Conservation (phyloP, 2,329 filamentous ascomycete species). For the Colletotrichum magnum region DNA sequence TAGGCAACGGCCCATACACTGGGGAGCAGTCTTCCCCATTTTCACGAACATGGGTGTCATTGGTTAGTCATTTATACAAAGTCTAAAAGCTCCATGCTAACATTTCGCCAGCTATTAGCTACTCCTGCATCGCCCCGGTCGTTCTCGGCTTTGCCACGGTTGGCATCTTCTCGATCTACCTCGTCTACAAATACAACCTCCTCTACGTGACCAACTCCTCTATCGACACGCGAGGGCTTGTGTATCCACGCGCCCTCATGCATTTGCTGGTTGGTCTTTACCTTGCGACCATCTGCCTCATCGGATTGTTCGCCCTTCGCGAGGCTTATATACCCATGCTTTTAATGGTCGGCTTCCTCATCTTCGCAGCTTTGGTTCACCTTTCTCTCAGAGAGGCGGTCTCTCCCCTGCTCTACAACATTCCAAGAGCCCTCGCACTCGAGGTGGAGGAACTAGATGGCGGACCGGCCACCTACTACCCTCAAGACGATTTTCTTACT, state of each 20-base stretch:
- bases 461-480: background rate
- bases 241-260: slow-evolving; percentile 89
- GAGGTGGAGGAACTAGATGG: slow-evolving; percentile 60
- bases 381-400: slow-evolving; percentile 80
- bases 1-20: slow-evolving; percentile 79
- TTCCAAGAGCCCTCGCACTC: slow-evolving; percentile 80
- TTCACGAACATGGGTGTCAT: slow-evolving; percentile 87
- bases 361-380: slow-evolving; percentile 85
- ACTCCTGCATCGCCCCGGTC: slow-evolving; percentile 88
- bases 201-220: slow-evolving; percentile 87
- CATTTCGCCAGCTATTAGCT: slow-evolving; percentile 76
- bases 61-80: slow-evolving; percentile 64
- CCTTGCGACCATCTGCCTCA: slow-evolving; percentile 83
- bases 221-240: slow-evolving; percentile 89
- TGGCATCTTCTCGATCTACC: slow-evolving; percentile 85
- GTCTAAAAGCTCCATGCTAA: slow-evolving; percentile 33
- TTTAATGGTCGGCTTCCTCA: slow-evolving; percentile 81
- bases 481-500: slow-evolving; percentile 31
- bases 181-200: slow-evolving; percentile 92
- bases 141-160: slow-evolving; percentile 86
- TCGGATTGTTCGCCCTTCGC: slow-evolving; percentile 85
- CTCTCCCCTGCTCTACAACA: slow-evolving; percentile 80
- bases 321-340: slow-evolving; percentile 77
- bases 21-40: slow-evolving; percentile 86
- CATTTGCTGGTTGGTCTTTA: slow-evolving; percentile 90